Conservation (phyloP, 345 rosid species). For the Theobroma cacao region DNA sequence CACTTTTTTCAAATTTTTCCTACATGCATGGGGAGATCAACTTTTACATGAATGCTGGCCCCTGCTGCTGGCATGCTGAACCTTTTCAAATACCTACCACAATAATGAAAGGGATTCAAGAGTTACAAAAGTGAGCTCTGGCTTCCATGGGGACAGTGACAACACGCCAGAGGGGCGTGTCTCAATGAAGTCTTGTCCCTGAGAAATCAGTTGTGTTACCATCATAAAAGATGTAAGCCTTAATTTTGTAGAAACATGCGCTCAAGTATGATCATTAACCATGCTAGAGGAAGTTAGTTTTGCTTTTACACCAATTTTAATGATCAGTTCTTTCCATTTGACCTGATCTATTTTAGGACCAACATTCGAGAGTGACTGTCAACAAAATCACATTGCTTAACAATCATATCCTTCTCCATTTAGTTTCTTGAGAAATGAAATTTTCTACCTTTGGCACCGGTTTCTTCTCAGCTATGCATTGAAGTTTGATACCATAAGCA, state of each 20-base stretch:
- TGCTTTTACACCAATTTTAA: background rate
- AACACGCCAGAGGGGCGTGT: background rate
- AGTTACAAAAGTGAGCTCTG: background rate
- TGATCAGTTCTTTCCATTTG: background rate
- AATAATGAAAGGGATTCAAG: background rate
- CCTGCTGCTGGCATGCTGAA: background rate
- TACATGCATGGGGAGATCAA: background rate
- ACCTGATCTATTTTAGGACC: background rate
- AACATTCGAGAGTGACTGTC: background rate
- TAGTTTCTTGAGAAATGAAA: background rate
- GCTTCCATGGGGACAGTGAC: slow-evolving; percentile 3
- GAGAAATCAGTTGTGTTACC: background rate
- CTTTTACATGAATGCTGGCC: background rate
- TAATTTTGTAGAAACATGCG: background rate
- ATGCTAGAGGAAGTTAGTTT: background rate
- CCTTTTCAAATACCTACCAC: background rate
- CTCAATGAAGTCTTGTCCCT: background rate
- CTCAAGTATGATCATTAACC: background rate
- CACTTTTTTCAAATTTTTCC: background rate
- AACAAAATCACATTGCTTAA: background rate
- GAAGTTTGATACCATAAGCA: background rate
- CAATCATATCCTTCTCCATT: background rate
- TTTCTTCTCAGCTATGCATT: slow-evolving; percentile 5
- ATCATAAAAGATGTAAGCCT: background rate
- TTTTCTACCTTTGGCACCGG: background rate